Base-by-base conservation (phyloP, 1,284 basidiomycete genomes). In the Apiotrichum domesticum region DNA sequence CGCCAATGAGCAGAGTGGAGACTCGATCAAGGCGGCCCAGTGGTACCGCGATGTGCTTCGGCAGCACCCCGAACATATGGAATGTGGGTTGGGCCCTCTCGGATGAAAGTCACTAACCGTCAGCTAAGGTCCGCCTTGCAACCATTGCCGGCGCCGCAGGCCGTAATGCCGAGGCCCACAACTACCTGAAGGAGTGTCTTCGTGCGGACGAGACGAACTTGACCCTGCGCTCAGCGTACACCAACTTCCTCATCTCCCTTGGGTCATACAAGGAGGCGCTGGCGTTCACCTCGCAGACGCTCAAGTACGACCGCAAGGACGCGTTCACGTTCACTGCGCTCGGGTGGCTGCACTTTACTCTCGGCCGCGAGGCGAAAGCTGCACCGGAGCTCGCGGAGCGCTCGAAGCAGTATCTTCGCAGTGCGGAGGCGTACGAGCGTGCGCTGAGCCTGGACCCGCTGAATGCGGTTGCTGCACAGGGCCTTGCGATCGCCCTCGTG, bases 381-480 rank as follows among this genome's bases (percentile, higher is more conserved):
- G 45, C 62, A 1, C 51, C 58, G 15, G 73, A 96, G 73, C 86
- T 75, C 40, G 67, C 87, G 42, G 90, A 94, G 54, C 84, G 90
- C 39, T 82, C 82, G 57, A 84, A 85, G 50, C 83, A 85, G 35
- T 96, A 90, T 78, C 82, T 85, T 54, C 81, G 89, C 14, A 83
- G 87, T 9, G 88, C 90, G 1, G 91, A 95, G 69, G 88, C 89
- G 63, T 97, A 90, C 68, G 89, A 93, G 71, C 90, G 90, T 68
- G 93, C 91, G 0, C 76, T 97, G 35, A 82, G 83, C 51, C 69
- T 90, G 3, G 90, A 95, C 69, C 85, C 89, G 0, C 78, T 82
- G 33, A 95, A 90, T 71, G 90, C 90, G 1, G 84, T 92, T 56
- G 93, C 93, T 6, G 93, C 93, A 3, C 91, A 95, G 71, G 92